phyloP scores from a whole-genome alignment of 2,329 filamentous ascomycete species.

The Nothophaeocryptopus gaeumannii region DNA sequence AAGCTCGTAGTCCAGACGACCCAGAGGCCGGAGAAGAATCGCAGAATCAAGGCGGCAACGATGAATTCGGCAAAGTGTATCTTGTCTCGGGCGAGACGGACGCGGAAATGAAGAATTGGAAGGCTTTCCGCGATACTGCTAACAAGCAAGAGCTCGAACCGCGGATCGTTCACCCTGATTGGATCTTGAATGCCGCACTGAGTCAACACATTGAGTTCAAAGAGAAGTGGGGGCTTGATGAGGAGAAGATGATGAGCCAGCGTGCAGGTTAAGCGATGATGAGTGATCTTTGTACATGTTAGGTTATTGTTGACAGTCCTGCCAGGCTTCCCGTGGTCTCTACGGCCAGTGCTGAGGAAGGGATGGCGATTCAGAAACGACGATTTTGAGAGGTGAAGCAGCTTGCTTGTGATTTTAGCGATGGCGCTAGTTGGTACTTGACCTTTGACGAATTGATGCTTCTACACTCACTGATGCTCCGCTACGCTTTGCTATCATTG shows the following conservation, averaged over 20 bases:
- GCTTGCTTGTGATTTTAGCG: no score
- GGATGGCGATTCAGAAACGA: constrained; percentile 10
- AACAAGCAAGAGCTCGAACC: constrained; percentile 74
- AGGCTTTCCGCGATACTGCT: constrained; percentile 76
- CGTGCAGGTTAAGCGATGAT: constrained; percentile 18
- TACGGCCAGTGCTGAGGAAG: constrained; percentile 15
- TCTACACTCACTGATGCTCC: no score
- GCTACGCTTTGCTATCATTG: no score
- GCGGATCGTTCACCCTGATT: constrained; percentile 78
- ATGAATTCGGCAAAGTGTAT: constrained; percentile 60
- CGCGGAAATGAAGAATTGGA: constrained; percentile 73
- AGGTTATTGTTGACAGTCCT: constrained; percentile 9
- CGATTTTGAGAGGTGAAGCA: constrained; percentile 5
- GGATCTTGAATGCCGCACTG: constrained; percentile 88
- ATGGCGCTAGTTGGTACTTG: no score
- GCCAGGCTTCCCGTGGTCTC: constrained; percentile 15
- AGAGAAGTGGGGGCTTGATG: constrained; percentile 32
- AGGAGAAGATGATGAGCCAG: constrained; percentile 21
- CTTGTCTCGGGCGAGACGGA: constrained; percentile 68
- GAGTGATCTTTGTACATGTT: neutral
- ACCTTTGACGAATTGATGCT: no score
- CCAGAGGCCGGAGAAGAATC: constrained; percentile 56
- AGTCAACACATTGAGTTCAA: constrained; percentile 64
- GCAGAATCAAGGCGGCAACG: constrained; percentile 57
- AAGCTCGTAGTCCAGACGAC: constrained; percentile 52